phyloP scores from a whole-genome alignment of 2,329 filamentous ascomycete genomes.

The Phyllosticta citriasiana region DNA sequence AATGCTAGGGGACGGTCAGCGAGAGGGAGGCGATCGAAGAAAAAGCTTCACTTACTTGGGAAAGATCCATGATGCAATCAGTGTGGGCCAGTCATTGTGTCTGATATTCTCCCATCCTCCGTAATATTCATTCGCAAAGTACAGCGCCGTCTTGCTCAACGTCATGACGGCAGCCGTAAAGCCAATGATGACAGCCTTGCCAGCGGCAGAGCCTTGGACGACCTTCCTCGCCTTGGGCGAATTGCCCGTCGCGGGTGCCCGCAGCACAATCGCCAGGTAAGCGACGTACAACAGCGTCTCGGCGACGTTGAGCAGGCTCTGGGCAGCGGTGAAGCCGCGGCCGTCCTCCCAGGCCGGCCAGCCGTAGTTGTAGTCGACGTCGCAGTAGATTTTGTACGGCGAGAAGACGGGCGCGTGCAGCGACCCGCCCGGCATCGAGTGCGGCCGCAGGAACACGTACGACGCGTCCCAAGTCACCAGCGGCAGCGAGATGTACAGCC shows the following conservation, averaged over 20 bases:
- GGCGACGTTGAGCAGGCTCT: slow-evolving; percentile 57
- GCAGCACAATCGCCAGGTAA: slow-evolving; percentile 48
- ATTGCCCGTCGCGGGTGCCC: slow-evolving; percentile 14
- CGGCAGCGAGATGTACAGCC: slow-evolving; percentile 65
- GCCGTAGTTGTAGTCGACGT: slow-evolving; percentile 74
- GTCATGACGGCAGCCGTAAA: slow-evolving; percentile 54
- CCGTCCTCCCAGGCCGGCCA: slow-evolving; percentile 57
- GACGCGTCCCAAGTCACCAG: slow-evolving; percentile 72
- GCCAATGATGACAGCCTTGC: slow-evolving; percentile 46
- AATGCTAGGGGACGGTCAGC: slow-evolving; percentile 34
- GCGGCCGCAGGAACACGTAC: slow-evolving; percentile 71
- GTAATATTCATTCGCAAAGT: slow-evolving; percentile 55
- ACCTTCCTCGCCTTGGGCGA: slow-evolving; percentile 24
- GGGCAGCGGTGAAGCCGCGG: slow-evolving; percentile 70
- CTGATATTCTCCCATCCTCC: slow-evolving; percentile 51
- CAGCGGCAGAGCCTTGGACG: slow-evolving; percentile 43
- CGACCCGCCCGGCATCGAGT: slow-evolving; percentile 67
- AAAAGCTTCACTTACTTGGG: slow-evolving; percentile 47
- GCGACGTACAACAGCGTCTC: slow-evolving; percentile 56
- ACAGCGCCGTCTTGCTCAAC: slow-evolving; percentile 56
- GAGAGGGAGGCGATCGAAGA: slow-evolving; percentile 12
- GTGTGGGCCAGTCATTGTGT: slow-evolving; percentile 46
- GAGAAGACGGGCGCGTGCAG: slow-evolving; percentile 63
- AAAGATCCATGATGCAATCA: slow-evolving; percentile 53
- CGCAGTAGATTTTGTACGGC: slow-evolving; percentile 72